These are phyloP conservation scores for Tagetes patula DNA, from an alignment of 129 eudicot species.

Conservation along the genomic window DNA sequence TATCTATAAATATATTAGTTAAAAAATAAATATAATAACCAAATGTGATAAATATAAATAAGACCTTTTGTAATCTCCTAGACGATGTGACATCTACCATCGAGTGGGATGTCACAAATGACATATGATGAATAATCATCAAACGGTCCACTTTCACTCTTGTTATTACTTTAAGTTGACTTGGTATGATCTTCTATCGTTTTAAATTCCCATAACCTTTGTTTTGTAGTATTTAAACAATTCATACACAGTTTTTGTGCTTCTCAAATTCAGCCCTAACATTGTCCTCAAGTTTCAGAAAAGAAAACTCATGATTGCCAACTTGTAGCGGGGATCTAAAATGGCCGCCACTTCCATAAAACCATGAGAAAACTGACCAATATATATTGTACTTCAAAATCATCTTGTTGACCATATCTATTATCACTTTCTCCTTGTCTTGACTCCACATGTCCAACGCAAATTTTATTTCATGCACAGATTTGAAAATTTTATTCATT, in stretches of 20 bases:
- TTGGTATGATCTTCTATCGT: not conserved
- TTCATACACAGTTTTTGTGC: not conserved
- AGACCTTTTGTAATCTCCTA: not conserved
- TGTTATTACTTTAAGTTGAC: not conserved
- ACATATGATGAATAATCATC: not conserved
- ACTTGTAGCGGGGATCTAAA: constrained; percentile 8
- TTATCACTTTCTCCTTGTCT: no score
- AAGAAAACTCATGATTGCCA: not conserved
- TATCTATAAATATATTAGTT: not conserved
- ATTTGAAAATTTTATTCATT: no score
- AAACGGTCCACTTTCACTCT: not conserved
- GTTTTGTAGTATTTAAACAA: not conserved
- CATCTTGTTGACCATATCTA: no score
- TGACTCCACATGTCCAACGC: no score
- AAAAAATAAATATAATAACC: not conserved
- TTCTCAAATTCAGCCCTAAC: not conserved
- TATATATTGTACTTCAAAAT: no score
- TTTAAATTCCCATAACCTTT: not conserved
- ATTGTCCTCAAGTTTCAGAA: not conserved
- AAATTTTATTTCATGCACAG: no score
- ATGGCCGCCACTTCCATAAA: constrained; percentile 3
- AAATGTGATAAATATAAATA: not conserved
- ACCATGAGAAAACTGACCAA: constrained; percentile 5
- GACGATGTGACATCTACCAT: no score
- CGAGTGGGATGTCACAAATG: no score